Base-by-base conservation (phyloP, 176 grass and related monocot genomes). In the Tillandsia fasciculata region DNA sequence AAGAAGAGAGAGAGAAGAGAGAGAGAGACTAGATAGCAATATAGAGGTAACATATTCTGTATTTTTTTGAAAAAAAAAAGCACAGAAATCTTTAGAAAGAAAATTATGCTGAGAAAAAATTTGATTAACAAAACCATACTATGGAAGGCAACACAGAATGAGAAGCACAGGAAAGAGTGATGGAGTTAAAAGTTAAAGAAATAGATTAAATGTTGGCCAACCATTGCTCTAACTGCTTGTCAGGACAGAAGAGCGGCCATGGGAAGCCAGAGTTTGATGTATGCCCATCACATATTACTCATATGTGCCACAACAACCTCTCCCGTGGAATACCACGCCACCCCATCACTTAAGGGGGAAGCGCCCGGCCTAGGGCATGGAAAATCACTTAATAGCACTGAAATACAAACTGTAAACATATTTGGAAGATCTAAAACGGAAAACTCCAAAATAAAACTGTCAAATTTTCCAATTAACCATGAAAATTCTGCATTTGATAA, bases 231-330 rank as follows among this genome's bases (percentile, higher is more conserved):
- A 70, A 26, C 52, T 67, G 48, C 67, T 27, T 3, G 52, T 53
- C 17, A 80, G 17, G 42, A 77, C 77, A 86, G 80, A 58, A 76
- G 48, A 64, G 57, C 23, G 18, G 65, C 72, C 74, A 76, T 63
- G 72, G 73, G 65, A 85, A 71, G 76, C 66, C 48, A 75, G 18
- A 50, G 3, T 69, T 86, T 74, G 2, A 81, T 93, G 61, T 89
- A 79, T 93, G 90, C 90, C 86, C 90, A 89, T 89, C 85, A 88
- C 86, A 93, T 80, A 76, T 77, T 10, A 70, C 33, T 42, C 33
- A 72, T 75, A 81, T 94, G 86, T 13, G 80, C 86, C 90, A 89
- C 80, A 86, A 79, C 73, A 90, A 81, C 86, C 81, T 89, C 71
- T 87, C 49, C 65, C 81, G 10, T 81, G 72, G 74, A 87, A 91